Conservation (phyloP, 2,329 filamentous ascomycete species). For the Bipolaris sorokiniana region DNA sequence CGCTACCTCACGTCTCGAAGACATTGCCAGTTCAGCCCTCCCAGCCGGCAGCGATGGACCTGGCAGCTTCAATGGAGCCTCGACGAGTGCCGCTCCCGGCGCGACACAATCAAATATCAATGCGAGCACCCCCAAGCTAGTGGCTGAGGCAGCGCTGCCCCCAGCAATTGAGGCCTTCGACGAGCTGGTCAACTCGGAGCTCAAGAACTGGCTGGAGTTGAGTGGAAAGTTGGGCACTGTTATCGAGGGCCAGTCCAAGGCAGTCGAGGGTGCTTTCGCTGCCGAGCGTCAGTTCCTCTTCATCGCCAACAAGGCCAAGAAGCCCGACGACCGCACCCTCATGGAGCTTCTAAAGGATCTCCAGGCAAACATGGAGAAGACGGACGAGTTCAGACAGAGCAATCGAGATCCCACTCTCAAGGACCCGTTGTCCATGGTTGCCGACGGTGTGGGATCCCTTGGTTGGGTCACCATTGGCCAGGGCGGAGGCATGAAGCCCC, state of each 20-base stretch:
- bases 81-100: conserved; percentile 33
- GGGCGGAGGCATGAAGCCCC: conserved; percentile 66
- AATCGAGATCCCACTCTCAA: conserved; percentile 78
- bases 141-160: conserved; percentile 55
- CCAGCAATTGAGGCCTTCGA: conserved; percentile 89
- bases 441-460: conserved; percentile 86
- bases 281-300: conserved; percentile 88
- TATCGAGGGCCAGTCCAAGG: conserved; percentile 75
- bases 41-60: conserved; percentile 43
- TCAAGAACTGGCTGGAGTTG: conserved; percentile 77
- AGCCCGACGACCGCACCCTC: conserved; percentile 76
- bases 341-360: conserved; percentile 85
- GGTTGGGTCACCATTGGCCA: conserved; percentile 85
- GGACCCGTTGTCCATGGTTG: conserved; percentile 83
- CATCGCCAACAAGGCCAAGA: conserved; percentile 88
- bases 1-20: conserved; percentile 92
- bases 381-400: conserved; percentile 79
- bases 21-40: conserved; percentile 79
- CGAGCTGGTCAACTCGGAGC: conserved; percentile 71
- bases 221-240: conserved; percentile 79
- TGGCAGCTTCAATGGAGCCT: conserved; percentile 38
- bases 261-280: conserved; percentile 71
- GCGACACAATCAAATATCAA: conserved; percentile 45
- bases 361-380: conserved; percentile 79
- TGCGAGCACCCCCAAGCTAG: conserved; percentile 43